Evolutionary conservation across 2,329 filamentous ascomycete genomes (phyloP).

Genomic region (Fonsecaea multimorphosa): DNA sequence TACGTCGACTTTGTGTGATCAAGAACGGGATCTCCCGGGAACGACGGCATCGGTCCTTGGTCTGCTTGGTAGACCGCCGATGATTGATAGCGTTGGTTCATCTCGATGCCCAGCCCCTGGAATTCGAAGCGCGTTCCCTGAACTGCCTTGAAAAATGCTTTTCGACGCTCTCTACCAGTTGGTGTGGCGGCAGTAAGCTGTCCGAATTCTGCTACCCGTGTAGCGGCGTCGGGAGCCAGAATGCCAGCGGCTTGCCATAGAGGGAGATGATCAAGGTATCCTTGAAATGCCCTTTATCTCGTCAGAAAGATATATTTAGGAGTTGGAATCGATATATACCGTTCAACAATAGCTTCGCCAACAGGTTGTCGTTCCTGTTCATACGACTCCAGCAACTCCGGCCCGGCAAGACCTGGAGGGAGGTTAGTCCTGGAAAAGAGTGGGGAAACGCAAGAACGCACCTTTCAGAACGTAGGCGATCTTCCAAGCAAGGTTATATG

Average conservation of each 20-base stretch:
- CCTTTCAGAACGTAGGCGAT: constrained; percentile 41
- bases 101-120: constrained; percentile 63
- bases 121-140: constrained; percentile 56
- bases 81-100: constrained; percentile 62
- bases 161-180: constrained; percentile 49
- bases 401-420: constrained; percentile 42
- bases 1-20: constrained; percentile 59
- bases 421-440: background rate
- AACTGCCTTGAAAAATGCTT: constrained; percentile 51
- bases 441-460: background rate
- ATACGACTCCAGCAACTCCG: constrained; percentile 43
- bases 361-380: constrained; percentile 47
- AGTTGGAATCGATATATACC: constrained; percentile 37
- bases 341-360: constrained; percentile 55
- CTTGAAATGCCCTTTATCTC: constrained; percentile 58
- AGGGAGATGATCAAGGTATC: constrained; percentile 58
- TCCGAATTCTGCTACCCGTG: constrained; percentile 48
- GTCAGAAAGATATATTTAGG: background rate
- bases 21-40: constrained; percentile 49
- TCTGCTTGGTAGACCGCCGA: constrained; percentile 54
- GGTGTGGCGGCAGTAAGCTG: constrained; percentile 50
- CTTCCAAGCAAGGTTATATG: constrained; percentile 49
- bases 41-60: constrained; percentile 42
- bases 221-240: constrained; percentile 47
- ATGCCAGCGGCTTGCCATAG: constrained; percentile 57